These are phyloP conservation scores for Elsinoe necatrix DNA, from an alignment of 2,329 filamentous ascomycete genomes.

Conservation along the genomic window DNA sequence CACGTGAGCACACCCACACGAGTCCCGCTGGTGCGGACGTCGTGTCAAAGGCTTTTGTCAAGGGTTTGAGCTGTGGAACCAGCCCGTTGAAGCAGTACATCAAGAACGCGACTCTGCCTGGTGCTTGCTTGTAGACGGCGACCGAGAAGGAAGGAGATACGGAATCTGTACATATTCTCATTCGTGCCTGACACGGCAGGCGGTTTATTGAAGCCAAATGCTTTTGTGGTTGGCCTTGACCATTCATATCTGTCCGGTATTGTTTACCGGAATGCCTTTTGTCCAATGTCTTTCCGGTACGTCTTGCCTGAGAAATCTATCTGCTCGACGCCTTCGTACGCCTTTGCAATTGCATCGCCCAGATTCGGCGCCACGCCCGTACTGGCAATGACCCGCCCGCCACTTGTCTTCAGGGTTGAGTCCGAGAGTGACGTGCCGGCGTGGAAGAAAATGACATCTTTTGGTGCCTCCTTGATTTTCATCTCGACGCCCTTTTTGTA, in stretches of 20 bases:
- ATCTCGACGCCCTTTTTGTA: slow-evolving; percentile 73
- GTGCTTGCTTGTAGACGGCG: background rate
- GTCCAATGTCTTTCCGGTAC: slow-evolving; percentile 83
- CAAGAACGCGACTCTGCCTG: slow-evolving; percentile 15
- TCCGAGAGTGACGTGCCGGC: slow-evolving; percentile 69
- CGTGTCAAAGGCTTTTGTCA: slow-evolving; percentile 51
- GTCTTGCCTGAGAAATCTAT: slow-evolving; percentile 86
- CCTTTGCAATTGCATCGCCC: slow-evolving; percentile 72
- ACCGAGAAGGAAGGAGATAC: background rate
- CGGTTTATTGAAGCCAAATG: background rate
- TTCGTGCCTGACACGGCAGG: slow-evolving; percentile 6
- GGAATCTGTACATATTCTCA: background rate
- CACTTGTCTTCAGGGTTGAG: slow-evolving; percentile 62
- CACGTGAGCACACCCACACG: slow-evolving; percentile 57
- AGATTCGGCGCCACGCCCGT: slow-evolving; percentile 70
- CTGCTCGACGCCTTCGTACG: slow-evolving; percentile 72
- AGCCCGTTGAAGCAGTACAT: slow-evolving; percentile 15
- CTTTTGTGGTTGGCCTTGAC: background rate
- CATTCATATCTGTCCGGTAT: background rate
- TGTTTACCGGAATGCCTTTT: slow-evolving; percentile 31
- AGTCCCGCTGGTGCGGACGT: slow-evolving; percentile 47
- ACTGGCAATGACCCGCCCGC: slow-evolving; percentile 89
- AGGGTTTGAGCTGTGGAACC: slow-evolving; percentile 30
- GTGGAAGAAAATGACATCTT: slow-evolving; percentile 65
- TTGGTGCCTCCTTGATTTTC: slow-evolving; percentile 42